Evolutionary conservation across 257 asterid genomes (phyloP), one percentile per base, ranked within the genome.

Genomic region (Craterostigma plantagineum): DNA sequence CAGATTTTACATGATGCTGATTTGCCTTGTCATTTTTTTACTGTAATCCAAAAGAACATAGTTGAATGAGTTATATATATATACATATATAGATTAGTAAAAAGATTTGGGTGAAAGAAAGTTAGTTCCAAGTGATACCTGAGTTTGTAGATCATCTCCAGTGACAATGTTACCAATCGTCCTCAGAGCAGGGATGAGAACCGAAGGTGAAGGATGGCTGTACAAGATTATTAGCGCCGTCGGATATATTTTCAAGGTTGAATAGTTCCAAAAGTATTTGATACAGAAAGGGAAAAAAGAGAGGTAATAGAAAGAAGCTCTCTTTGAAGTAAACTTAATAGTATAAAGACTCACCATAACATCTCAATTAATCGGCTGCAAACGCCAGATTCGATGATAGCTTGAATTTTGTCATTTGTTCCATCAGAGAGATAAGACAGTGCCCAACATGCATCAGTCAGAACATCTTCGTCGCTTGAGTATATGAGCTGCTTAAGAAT

Each of bases 391-490:
- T 85, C 96, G 10, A 85, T 72, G 39, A 85, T 93, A 44, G 90
- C 81, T 77, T 85, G 91, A 60, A 85, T 85, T 59, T 84, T 79
- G 49, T 76, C 93, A 54, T 84, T 67, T 33, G 78, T 67, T 18
- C 96, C 96, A 66, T 84, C 96, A 6, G 96, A 84, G 35, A 84
- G 90, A 58, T 80, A 84, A 14, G 93, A 84, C 45, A 84, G 81
- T 1, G 96, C 93, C 96, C 93, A 84, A 42, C 93, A 84, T 34
- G 93, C 92, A 68, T 84, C 96, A 35, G 93, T 80, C 46, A 80
- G 42, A 40, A 85, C 96, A 68, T 85, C 96, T 54, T 85, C 96
- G 64, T 85, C 96, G 42, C 56, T 72, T 18, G 93, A 77, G 49
- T 70, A 70, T 42, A 80, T 55, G 48, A 85, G 92, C 35, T 63